Evolutionary conservation across 129 eudicot genomes (phyloP).

Genomic region (Dittrichia graveolens): DNA sequence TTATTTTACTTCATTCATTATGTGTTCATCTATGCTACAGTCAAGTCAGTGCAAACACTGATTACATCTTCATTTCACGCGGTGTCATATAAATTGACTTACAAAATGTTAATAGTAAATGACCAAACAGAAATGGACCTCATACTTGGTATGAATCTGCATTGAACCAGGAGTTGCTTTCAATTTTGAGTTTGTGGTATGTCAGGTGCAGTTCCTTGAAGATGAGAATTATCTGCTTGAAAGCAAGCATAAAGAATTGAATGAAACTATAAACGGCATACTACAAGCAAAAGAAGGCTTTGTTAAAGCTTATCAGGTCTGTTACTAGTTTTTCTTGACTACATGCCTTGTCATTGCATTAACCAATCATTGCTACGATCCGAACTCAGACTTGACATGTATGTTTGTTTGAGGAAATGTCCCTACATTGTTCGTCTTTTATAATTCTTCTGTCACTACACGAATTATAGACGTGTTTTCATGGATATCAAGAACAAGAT

Average conservation of each 20-base stretch:
- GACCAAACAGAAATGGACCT: neutral
- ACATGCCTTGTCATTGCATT: constrained; percentile 5
- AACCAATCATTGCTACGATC: neutral
- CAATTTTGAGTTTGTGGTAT: constrained; percentile 22
- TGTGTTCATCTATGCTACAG: neutral
- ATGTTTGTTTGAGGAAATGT: neutral
- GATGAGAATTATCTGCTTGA: constrained; percentile 59
- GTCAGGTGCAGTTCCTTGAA: constrained; percentile 57
- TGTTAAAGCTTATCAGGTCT: constrained; percentile 60
- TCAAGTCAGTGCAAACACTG: constrained; percentile 2
- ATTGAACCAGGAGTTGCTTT: constrained; percentile 8
- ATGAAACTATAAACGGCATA: constrained; percentile 49
- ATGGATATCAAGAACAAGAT: neutral
- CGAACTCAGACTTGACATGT: neutral
- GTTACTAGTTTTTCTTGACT: neutral
- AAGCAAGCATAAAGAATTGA: constrained; percentile 60
- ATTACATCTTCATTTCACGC: neutral
- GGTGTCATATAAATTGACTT: neutral
- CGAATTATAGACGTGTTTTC: neutral
- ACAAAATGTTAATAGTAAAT: too few species aligned
- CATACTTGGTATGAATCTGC: constrained; percentile 9
- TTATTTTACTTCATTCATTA: neutral
- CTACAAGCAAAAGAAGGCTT: constrained; percentile 54
- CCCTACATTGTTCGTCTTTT: neutral
- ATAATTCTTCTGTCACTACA: constrained; percentile 2